Percentiles rank a stretch among this genome's conserved stretches.
These are phyloP conservation scores for Lactifluus subvellereus DNA, from an alignment of 768 basidiomycete genomes.

Conservation along the genomic window DNA sequence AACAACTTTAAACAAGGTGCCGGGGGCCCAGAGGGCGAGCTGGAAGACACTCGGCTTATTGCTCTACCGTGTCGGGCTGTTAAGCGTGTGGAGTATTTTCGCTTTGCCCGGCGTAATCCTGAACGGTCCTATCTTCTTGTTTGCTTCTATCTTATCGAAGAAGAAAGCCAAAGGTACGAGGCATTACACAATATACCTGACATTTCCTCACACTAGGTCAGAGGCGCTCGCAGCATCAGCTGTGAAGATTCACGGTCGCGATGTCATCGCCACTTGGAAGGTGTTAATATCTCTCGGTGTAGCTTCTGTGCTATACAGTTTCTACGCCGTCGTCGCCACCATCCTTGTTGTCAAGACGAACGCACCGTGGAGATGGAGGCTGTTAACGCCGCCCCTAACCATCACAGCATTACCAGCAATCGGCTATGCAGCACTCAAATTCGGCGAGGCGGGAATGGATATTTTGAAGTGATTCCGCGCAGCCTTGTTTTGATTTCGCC, in stretches of 20 bases:
- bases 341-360: constrained; percentile 61
- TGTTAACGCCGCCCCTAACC: constrained; percentile 73
- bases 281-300: constrained; percentile 86
- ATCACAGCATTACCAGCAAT: constrained; percentile 72
- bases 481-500: constrained; percentile 8
- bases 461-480: constrained; percentile 74
- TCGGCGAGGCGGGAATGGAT: constrained; percentile 96
- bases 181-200: not conserved
- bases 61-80: constrained; percentile 70
- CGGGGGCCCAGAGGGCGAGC: constrained; percentile 72
- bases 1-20: constrained; percentile 47
- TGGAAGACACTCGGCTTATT: constrained; percentile 85
- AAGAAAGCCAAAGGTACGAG: constrained; percentile 76
- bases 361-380: constrained; percentile 52
- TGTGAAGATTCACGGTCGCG: constrained; percentile 89
- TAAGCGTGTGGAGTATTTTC: constrained; percentile 73
- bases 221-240: constrained; percentile 92
- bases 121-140: constrained; percentile 88
- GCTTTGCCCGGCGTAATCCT: constrained; percentile 87
- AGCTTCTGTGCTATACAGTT: constrained; percentile 75
- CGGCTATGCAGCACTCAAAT: constrained; percentile 90
- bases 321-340: constrained; percentile 78
- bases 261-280: constrained; percentile 96
- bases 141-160: constrained; percentile 83
- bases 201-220: constrained; percentile 31